Base-by-base conservation (phyloP, 23 red algal species). In the Agarophyton chilense region DNA sequence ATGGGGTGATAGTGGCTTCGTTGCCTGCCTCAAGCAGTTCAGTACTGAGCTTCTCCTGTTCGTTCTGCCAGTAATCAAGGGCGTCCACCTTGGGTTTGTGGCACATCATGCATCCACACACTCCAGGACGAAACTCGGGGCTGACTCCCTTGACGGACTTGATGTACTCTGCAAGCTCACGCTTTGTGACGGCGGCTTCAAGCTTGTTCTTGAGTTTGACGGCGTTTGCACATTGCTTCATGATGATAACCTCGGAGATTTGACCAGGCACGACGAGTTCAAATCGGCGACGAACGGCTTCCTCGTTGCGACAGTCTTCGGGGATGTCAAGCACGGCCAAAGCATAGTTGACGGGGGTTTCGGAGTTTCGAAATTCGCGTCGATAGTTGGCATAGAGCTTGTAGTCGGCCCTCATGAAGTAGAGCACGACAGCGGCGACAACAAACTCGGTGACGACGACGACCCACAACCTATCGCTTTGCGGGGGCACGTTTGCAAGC, bases 341-440 rank as follows among this genome's bases (percentile, higher is more conserved):
- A 17, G 84, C 78, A 80, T 96, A 96, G 67, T 96, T 96, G 36
- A 76, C 82, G 11, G 94, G 88, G 25, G 53, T 92, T 36, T 96
- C 84, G 34, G 70, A 55, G 49, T 50, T 50, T 34, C 13, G 77
- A 51, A 84, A 89, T 34, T 78, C 31, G 35, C 82, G 53, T 33
- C 92, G 66, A 26, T 72, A 83, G 25, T 77, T 65, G 22, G 85
- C 85, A 41, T 95, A 95, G 22, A 43, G 58, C 40, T 70, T 68
- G 57, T 90, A 95, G 65, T 95, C 92, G 28, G 41, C 47, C 24
- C 52, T 24, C 88, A 92, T 62, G 39, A 94, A 94, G 52, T 70
- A 94, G 34, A 89, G 58, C 72, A 75, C 62, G 18, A 88, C 87
- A 42, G 76, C 51, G 29, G 70, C 81, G 33, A 90, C 77, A 22